Percentiles rank a stretch among this genome's conserved stretches.
phyloP scores from a whole-genome alignment of 495 filamentous ascomycete genomes.

The Podospora pseudoanserina region DNA sequence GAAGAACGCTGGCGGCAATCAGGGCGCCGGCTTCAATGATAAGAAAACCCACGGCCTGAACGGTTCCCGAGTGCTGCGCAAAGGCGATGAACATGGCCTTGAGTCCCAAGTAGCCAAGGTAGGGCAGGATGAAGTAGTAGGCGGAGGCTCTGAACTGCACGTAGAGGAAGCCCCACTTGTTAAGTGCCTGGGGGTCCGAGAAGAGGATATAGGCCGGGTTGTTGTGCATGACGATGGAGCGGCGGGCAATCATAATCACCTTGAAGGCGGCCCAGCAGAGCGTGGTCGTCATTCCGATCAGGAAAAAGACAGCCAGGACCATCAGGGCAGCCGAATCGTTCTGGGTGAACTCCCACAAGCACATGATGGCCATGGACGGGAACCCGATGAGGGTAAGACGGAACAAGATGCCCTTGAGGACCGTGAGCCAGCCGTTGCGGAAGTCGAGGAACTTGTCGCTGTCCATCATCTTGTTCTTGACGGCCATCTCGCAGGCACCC shows the following conservation, averaged over 20 bases:
- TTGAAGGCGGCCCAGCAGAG: conserved; percentile 86
- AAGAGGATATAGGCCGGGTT: conserved; percentile 98
- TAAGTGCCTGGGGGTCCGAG: conserved; percentile 86
- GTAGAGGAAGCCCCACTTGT: conserved; percentile 99
- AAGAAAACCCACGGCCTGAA: conserved; percentile 80
- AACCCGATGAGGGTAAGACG: conserved; percentile 90
- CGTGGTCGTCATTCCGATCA: conserved; percentile 77
- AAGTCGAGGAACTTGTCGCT: conserved; percentile 90
- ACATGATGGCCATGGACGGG: conserved; percentile 89
- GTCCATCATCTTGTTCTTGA: conserved; percentile 76
- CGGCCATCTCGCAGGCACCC: conserved; percentile 67
- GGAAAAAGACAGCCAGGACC: conserved; percentile 84
- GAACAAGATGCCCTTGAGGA: conserved; percentile 75
- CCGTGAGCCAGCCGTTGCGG: conserved; percentile 72
- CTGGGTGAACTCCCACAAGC: conserved; percentile 90
- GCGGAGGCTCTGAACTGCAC: conserved; percentile 95
- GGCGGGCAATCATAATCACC: conserved; percentile 83
- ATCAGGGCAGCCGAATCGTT: conserved; percentile 84
- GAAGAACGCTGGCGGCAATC: conserved; percentile 73
- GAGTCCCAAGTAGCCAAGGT: conserved; percentile 72
- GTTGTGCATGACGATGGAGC: conserved; percentile 88
- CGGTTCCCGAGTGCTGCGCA: conserved; percentile 64
- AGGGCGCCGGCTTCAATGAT: conserved; percentile 80
- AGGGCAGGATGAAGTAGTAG: conserved; percentile 93
- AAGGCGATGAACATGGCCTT: conserved; percentile 92